Evolutionary conservation across 192 early-diverging fungal species (phyloP).

Genomic region (Backusella circina): DNA sequence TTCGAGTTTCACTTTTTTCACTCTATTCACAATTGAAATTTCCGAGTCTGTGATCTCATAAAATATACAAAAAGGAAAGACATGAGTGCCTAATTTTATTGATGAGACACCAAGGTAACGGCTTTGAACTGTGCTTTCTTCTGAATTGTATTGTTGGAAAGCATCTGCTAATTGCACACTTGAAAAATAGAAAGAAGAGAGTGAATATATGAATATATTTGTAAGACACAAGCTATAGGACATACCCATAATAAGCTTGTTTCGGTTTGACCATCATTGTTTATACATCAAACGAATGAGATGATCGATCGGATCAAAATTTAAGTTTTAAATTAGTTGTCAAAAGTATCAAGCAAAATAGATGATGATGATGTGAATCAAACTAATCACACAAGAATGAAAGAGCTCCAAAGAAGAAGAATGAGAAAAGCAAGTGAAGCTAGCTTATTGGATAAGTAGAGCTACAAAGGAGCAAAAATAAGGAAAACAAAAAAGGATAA

Average conservation of each 20-base stretch:
- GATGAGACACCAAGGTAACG: slow-evolving; percentile 8
- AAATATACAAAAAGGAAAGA: slow-evolving; percentile 9
- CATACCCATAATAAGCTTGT: slow-evolving; percentile 5
- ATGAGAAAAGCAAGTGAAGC: not conserved
- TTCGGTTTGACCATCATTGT: not conserved
- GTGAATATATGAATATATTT: not conserved
- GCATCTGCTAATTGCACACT: not conserved
- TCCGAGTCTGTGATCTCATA: slow-evolving; percentile 20
- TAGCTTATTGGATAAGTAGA: not conserved
- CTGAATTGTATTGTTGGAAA: not conserved
- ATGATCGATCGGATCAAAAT: slow-evolving; percentile 3
- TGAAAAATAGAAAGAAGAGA: not conserved
- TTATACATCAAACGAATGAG: not conserved
- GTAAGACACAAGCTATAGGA: not conserved
- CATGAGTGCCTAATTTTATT: not conserved
- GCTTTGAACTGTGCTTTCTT: not conserved
- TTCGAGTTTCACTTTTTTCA: slow-evolving; percentile 3
- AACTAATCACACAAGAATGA: not conserved
- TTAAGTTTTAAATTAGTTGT: not conserved
- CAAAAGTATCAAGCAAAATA: not conserved
- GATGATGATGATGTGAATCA: slow-evolving; percentile 3
- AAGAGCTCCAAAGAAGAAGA: not conserved
- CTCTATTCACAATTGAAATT: slow-evolving; percentile 9
- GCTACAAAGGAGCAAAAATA: not conserved
- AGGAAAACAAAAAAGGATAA: not conserved